A percentile compares a stretch with the other conserved stretches of the same genome.
These are phyloP conservation scores for Macrophomina tecta DNA, from an alignment of 2,329 filamentous ascomycete genomes.

Conservation along the genomic window DNA sequence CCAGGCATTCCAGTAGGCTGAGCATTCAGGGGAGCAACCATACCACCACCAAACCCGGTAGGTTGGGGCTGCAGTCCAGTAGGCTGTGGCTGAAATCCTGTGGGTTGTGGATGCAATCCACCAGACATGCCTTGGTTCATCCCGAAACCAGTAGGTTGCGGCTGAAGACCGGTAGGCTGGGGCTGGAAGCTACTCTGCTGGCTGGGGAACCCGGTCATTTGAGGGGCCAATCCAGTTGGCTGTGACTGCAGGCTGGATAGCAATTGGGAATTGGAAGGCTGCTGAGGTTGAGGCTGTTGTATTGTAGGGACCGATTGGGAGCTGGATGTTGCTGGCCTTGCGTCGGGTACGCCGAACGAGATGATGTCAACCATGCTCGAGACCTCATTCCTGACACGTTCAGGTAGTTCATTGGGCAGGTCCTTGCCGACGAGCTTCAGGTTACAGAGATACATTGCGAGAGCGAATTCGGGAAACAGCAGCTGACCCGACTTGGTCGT, in stretches of 20 bases:
- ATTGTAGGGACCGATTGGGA: slow-evolving; percentile 56
- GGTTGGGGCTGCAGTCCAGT: slow-evolving; percentile 64
- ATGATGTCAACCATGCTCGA: slow-evolving; percentile 99
- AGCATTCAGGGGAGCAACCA: slow-evolving; percentile 74
- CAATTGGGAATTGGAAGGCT: slow-evolving; percentile 71
- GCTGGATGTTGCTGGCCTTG: slow-evolving; percentile 51
- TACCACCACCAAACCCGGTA: slow-evolving; percentile 63
- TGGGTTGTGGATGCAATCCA: slow-evolving; percentile 84
- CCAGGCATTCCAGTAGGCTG: slow-evolving; percentile 92
- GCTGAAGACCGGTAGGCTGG: slow-evolving; percentile 58
- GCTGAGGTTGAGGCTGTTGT: slow-evolving; percentile 61
- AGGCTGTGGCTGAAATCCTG: slow-evolving; percentile 75
- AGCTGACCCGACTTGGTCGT: slow-evolving; percentile 96
- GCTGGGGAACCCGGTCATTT: slow-evolving; percentile 52
- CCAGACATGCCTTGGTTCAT: slow-evolving; percentile 65
- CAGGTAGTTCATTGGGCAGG: slow-evolving; percentile 76
- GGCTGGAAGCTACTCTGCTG: slow-evolving; percentile 48
- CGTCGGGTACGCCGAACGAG: slow-evolving; percentile 87
- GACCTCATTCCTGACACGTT: slow-evolving; percentile 92
- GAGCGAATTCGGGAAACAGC: slow-evolving; percentile 94
- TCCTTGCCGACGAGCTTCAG: slow-evolving; percentile 86
- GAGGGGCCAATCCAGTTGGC: slow-evolving; percentile 49
- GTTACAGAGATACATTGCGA: slow-evolving; percentile 99
- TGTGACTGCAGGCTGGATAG: slow-evolving; percentile 63
- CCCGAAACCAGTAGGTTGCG: slow-evolving; percentile 78